These are phyloP conservation scores for Teratosphaeria gauchensis DNA, from an alignment of 2,329 filamentous ascomycete genomes.

Conservation along the genomic window DNA sequence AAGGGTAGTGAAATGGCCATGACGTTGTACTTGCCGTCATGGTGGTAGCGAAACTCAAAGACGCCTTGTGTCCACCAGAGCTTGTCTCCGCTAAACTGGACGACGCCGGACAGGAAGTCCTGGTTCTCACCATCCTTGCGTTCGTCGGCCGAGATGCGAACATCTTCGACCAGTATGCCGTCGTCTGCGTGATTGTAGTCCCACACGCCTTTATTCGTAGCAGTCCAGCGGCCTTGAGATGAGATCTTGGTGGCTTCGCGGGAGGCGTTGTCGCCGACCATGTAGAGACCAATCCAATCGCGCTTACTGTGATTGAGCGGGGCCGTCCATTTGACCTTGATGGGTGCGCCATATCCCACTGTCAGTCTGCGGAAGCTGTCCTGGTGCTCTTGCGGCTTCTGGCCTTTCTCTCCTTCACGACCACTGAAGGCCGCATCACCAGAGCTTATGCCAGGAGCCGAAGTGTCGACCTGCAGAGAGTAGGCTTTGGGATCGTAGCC, in stretches of 20 bases:
- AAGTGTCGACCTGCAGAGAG: constrained; percentile 63
- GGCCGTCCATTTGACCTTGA: constrained; percentile 83
- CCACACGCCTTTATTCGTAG: constrained; percentile 66
- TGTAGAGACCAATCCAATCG: constrained; percentile 95
- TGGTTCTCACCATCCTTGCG: constrained; percentile 41
- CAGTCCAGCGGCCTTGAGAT: constrained; percentile 81
- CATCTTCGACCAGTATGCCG: constrained; percentile 64
- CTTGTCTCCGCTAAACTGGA: constrained; percentile 84
- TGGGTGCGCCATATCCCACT: constrained; percentile 82
- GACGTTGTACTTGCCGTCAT: constrained; percentile 82
- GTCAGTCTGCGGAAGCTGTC: constrained; percentile 62
- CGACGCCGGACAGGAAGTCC: constrained; percentile 65
- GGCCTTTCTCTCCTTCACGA: constrained; percentile 62
- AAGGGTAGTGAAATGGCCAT: constrained; percentile 93
- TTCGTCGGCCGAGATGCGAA: constrained; percentile 39
- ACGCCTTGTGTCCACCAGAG: constrained; percentile 95
- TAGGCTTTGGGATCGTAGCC: constrained; percentile 75
- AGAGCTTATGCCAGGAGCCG: constrained; percentile 28
- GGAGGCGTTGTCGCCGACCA: constrained; percentile 86
- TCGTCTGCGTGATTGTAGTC: constrained; percentile 65
- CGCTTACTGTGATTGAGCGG: constrained; percentile 77
- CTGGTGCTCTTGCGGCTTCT: constrained; percentile 52
- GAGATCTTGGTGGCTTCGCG: constrained; percentile 75
- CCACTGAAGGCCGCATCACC: constrained; percentile 49
- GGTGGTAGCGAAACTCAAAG: constrained; percentile 95